These are phyloP conservation scores for Microdochium bolleyi DNA, from an alignment of 2,329 filamentous ascomycete genomes.

Conservation along the genomic window DNA sequence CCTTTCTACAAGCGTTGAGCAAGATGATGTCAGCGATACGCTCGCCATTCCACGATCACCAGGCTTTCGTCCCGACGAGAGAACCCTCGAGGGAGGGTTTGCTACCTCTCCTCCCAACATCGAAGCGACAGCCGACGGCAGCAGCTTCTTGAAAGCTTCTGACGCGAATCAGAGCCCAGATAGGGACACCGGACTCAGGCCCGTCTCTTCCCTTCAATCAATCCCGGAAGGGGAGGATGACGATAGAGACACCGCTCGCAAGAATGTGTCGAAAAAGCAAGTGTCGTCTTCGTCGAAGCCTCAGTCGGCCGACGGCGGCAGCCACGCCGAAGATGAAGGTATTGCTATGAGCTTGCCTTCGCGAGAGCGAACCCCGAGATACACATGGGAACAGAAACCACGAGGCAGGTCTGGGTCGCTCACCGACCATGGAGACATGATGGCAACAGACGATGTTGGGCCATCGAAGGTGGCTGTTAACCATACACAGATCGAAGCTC, in stretches of 20 bases:
- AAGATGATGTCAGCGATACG: conserved; percentile 13
- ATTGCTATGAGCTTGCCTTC: conserved; percentile 13
- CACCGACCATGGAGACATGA: not conserved
- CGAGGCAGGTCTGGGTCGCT: not conserved
- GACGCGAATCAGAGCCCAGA: not conserved
- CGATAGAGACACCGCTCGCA: not conserved
- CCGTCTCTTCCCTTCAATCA: not conserved
- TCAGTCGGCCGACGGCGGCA: not conserved
- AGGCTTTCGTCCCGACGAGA: conserved; percentile 3
- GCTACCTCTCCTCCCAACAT: not conserved
- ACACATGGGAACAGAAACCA: not conserved
- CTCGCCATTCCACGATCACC: conserved; percentile 8
- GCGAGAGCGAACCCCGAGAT: not conserved
- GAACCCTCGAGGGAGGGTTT: not conserved
- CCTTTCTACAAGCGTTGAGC: conserved; percentile 16
- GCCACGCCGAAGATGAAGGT: conserved; percentile 15
- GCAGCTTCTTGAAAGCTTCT: not conserved
- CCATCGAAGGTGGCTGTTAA: not conserved
- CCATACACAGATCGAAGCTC: not conserved
- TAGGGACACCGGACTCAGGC: not conserved
- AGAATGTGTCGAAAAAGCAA: not conserved
- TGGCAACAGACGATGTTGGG: not conserved
- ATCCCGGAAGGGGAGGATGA: not conserved
- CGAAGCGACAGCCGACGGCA: not conserved
- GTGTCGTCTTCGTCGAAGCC: conserved; percentile 2